Base-by-base conservation (phyloP, 805 yeast genomes). In the Cyberlindnera japonica region DNA sequence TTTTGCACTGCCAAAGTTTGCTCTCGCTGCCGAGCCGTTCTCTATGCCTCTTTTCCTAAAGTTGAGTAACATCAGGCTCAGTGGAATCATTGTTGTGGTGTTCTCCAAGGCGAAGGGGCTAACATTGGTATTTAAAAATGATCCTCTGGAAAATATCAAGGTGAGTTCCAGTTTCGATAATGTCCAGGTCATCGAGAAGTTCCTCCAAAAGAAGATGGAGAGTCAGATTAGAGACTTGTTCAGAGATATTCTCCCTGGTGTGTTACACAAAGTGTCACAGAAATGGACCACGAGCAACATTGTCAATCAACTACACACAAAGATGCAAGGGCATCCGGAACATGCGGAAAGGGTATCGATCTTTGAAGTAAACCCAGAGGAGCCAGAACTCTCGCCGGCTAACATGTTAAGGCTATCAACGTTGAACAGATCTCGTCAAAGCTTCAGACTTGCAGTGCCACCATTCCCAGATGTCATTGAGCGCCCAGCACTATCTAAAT, bases 121-220 rank as follows among this genome's bases (percentile, higher is more conserved):
- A 41, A 88, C 96, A 0, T 66, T 88, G 29, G 96, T 88, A 22
- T 88, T 88, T 64, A 75, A 90, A 51, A 88, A 88, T 61, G 96
- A 88, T 61, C 96, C 96, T 1, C 68, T 88, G 41, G 95, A 87
- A 50, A 75, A 81, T 16, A 87, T 88, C 47, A 80, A 79, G 51
- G 95, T 88, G 12, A 77, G 81, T 47, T 84, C 95, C 5, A 82
- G 95, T n/a, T 88, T 88, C 61, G 95, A 88, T 63, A 77, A 80
- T 29, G 83, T 88, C 32, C 83, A 83, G 37, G 89, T 89, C 1
- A 76, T 88, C 51, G 93, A 95, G n/a, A 74, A 78, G 43, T 84
- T 86, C 50, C 63, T 88, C 46, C 95, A 88, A 57, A 74, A 75
- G 33, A 93, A 87, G 57, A 88, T 88, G 44, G 95, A 88, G 57